These are phyloP conservation scores for Ceratocystis smalleyi DNA, from an alignment of 2,329 filamentous ascomycete species.

Conservation along the genomic window DNA sequence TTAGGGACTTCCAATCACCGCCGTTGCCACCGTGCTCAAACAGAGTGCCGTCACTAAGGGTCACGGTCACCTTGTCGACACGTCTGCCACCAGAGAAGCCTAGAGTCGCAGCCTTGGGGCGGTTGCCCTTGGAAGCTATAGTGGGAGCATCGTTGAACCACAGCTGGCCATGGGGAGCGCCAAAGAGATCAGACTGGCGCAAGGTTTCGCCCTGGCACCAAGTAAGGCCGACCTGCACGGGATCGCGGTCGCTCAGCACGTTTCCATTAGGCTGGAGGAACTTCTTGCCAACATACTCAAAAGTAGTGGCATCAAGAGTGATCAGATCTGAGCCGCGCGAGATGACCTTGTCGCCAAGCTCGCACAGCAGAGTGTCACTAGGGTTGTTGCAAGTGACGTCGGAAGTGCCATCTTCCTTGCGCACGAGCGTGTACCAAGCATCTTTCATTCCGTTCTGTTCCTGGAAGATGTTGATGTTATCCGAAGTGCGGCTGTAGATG, in stretches of 20 bases:
- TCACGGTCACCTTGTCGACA: constrained; percentile 36
- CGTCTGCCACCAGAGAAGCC: constrained; percentile 33
- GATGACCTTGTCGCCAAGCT: constrained; percentile 53
- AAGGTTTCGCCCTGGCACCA: constrained; percentile 27
- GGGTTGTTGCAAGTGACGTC: constrained; percentile 43
- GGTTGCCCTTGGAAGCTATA: constrained; percentile 23
- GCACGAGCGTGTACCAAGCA: constrained; percentile 42
- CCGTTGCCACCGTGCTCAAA: constrained; percentile 40
- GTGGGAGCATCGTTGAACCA: constrained; percentile 42
- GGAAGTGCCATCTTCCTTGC: constrained; percentile 30
- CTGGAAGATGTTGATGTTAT: constrained; percentile 39
- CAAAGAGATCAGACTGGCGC: constrained; percentile 32
- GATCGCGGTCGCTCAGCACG: constrained; percentile 50
- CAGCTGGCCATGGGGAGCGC: constrained; percentile 31
- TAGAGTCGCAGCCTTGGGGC: constrained; percentile 26
- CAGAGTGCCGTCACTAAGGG: constrained; percentile 32
- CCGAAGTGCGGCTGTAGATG: constrained; percentile 42
- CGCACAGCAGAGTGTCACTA: constrained; percentile 37
- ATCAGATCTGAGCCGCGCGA: constrained; percentile 38
- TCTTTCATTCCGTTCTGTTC: constrained; percentile 39
- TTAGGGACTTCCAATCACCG: constrained; percentile 30
- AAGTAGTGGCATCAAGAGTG: constrained; percentile 32
- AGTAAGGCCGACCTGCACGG: constrained; percentile 40
- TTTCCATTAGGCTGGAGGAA: constrained; percentile 43
- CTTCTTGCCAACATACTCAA: constrained; percentile 38